Evolutionary conservation across 805 yeast species (phyloP), one percentile per base, ranked within the genome.

Genomic region (Yamadazyma paraphyllophila): DNA sequence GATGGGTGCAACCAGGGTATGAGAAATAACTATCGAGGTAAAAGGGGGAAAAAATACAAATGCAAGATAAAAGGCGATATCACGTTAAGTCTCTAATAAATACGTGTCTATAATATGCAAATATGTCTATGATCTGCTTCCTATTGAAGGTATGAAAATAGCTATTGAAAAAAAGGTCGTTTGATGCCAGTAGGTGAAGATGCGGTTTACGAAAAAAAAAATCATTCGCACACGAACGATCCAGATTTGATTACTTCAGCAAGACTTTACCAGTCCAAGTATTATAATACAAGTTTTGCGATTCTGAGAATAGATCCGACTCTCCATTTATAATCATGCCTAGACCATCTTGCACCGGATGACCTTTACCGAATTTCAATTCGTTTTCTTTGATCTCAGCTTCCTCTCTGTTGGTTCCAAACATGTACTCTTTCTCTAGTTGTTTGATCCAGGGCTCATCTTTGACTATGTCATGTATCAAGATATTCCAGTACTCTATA

Each of bases 361-460:
- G 62, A 4, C 66, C 71, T 6, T 44, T 41, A 1, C 75, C 76
- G 4, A 62, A 49, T 48, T 60, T 59, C 13, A 64, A 68, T 14
- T 46, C 52, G 8, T 54, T 45, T 50, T 71, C 75, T 20, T 52
- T 51, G 15, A 52, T 56, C 13, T 44, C 43, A 13, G 49, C 48
- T 34, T 53, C 44, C 5, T 13, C 26, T 25, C 35, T 42, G 14
- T 32, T 47, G 10, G 30, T 37, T 13, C 66, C 65, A 51, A 61
- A 65, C 52, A 70, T 64, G 55, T 74, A 71, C 51, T 69, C 66
- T 11, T 68, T 58, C 51, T 79, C 81, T 31, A 85, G 58, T 24
- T 76, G 78, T 30, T 76, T 67, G 43, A 80, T 73, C 92, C 95
- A 86, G 35, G 76, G 72, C 49, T 77, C 81, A 39, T 77, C 77